phyloP scores from a whole-genome alignment of 2,329 filamentous ascomycete genomes.

The Magnaporthiopsis rhizophila region DNA sequence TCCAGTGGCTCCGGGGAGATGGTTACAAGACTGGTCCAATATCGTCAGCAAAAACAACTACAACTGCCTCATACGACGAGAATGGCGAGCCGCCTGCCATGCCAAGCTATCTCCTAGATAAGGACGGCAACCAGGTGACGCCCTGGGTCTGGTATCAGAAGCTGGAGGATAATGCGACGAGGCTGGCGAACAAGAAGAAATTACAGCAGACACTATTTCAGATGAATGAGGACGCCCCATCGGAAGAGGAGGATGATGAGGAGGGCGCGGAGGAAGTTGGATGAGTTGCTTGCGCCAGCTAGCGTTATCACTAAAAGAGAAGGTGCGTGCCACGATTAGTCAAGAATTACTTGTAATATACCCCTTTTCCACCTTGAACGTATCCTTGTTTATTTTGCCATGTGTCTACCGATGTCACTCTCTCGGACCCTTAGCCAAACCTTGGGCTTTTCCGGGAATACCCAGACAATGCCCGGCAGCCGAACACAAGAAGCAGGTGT shows the following conservation, averaged over 20 bases:
- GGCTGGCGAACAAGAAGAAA: constrained; percentile 14
- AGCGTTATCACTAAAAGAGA: background rate
- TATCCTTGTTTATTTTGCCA: background rate
- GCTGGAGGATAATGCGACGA: constrained; percentile 39
- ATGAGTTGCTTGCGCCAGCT: background rate
- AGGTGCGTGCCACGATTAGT: background rate
- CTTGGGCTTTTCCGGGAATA: background rate
- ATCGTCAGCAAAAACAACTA: constrained; percentile 13
- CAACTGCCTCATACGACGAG: constrained; percentile 9
- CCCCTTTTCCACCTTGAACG: too few relatives aligned
- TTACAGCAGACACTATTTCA: background rate
- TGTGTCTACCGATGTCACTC: background rate
- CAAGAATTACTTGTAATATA: background rate
- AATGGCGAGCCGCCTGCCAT: constrained; percentile 12
- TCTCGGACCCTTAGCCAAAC: background rate
- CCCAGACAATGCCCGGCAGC: background rate
- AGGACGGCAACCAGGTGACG: constrained; percentile 47
- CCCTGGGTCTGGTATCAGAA: constrained; percentile 45
- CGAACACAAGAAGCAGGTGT: too few relatives aligned
- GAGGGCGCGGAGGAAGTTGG: background rate
- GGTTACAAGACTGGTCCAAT: constrained; percentile 29
- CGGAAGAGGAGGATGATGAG: constrained; percentile 3
- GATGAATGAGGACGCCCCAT: constrained; percentile 12
- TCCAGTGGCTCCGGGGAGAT: constrained; percentile 53
- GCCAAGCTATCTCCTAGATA: constrained; percentile 44